Conservation (phyloP, 1,284 basidiomycete species). For the Leccinum fallax region DNA sequence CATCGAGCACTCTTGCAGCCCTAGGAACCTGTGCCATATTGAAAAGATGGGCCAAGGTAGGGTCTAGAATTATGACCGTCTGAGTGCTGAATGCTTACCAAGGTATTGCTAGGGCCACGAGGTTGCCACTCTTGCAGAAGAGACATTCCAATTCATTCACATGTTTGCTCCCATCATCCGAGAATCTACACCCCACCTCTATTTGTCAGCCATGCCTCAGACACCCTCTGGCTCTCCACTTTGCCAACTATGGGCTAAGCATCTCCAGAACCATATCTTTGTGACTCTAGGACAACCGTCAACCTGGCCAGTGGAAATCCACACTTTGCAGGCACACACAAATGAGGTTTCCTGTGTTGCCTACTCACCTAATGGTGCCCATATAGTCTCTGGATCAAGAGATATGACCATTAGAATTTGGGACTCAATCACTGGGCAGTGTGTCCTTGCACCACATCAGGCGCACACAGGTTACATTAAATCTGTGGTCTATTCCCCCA, state of each 20-base stretch:
- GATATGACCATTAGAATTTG: slow-evolving; percentile 21
- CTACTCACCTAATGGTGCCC: slow-evolving; percentile 24
- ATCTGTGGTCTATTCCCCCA: slow-evolving; percentile 20
- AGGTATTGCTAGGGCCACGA: slow-evolving; percentile 15
- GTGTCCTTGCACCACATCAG: slow-evolving; percentile 10
- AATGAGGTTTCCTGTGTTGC: slow-evolving; percentile 10
- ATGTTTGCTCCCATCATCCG: slow-evolving; percentile 18
- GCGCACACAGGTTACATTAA: neutral
- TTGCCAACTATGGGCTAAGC: slow-evolving; percentile 13
- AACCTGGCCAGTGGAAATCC: slow-evolving; percentile 25
- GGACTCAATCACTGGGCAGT: slow-evolving; percentile 24
- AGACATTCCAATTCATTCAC: slow-evolving; percentile 23
- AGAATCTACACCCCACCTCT: slow-evolving; percentile 27
- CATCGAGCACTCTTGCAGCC: slow-evolving; percentile 12
- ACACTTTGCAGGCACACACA: slow-evolving; percentile 16
- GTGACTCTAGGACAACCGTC: slow-evolving; percentile 11
- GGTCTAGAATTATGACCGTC: neutral
- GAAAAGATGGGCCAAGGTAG: slow-evolving; percentile 23
- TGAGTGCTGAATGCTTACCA: neutral
- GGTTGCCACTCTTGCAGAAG: slow-evolving; percentile 22
- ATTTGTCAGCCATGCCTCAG: slow-evolving; percentile 29
- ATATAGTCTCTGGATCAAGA: slow-evolving; percentile 15
- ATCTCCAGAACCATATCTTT: slow-evolving; percentile 19
- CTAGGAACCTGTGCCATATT: slow-evolving; percentile 12
- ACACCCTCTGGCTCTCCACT: slow-evolving; percentile 24